Evolutionary conservation across 257 asterid species (phyloP).

Genomic region (Echium plantagineum): DNA sequence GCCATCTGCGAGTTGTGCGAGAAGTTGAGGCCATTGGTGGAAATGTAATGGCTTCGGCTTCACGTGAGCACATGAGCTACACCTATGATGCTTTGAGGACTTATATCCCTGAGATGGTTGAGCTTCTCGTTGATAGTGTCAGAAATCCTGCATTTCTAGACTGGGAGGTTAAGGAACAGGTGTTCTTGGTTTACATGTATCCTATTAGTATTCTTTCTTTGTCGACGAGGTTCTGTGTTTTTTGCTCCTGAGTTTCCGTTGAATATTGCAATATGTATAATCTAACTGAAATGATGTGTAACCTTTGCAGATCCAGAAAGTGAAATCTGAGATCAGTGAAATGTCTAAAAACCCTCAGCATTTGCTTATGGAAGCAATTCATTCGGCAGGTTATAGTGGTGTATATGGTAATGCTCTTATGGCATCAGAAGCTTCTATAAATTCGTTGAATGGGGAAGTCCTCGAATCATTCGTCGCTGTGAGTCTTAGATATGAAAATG

Average conservation of each 20-base stretch:
- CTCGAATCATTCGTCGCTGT: constrained; percentile 79
- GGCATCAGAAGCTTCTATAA: constrained; percentile 59
- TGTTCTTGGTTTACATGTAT: constrained; percentile 12
- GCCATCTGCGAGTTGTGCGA: constrained; percentile 72
- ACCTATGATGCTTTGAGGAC: constrained; percentile 69
- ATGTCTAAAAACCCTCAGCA: constrained; percentile 61
- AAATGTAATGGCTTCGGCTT: constrained; percentile 53
- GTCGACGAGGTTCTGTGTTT: neutral
- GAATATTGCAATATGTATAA: neutral
- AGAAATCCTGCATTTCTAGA: constrained; percentile 88
- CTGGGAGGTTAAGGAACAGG: constrained; percentile 99
- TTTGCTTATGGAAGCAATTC: constrained; percentile 76
- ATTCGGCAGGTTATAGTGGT: constrained; percentile 70
- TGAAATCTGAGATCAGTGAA: constrained; percentile 48
- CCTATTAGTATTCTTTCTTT: neutral
- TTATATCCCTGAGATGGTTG: constrained; percentile 83
- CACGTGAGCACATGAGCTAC: constrained; percentile 81
- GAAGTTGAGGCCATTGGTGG: constrained; percentile 99
- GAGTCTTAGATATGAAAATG: constrained; percentile 20
- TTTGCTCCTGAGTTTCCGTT: neutral
- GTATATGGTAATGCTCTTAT: constrained; percentile 50
- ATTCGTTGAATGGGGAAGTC: constrained; percentile 41
- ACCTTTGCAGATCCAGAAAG: constrained; percentile 43
- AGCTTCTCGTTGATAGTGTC: constrained; percentile 68
- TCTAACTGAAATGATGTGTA: neutral